Conservation (phyloP, 345 rosid genomes). For the Gossypium turneri region DNA sequence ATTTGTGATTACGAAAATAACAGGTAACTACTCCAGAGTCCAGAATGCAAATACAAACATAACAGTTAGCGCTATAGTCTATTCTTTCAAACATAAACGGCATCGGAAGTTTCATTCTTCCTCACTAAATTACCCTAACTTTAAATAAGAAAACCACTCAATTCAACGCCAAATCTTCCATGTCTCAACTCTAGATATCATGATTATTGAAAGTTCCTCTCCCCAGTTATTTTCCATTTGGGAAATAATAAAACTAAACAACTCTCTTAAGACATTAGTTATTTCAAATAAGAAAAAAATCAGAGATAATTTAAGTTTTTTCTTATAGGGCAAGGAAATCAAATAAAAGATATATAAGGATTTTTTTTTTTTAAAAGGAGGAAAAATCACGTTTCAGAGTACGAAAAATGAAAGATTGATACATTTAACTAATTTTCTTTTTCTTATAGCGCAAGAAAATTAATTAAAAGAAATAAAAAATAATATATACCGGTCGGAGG, state of each 20-base stretch:
- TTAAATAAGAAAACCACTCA: neutral
- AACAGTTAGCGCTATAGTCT: neutral
- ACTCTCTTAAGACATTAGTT: neutral
- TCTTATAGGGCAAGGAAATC: too few species aligned
- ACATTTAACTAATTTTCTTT: neutral
- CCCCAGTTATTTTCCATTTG: neutral
- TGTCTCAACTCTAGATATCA: neutral
- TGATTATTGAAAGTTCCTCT: neutral
- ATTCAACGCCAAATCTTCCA: neutral
- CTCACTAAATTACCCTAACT: neutral
- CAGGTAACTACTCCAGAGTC: neutral
- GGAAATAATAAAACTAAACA: neutral
- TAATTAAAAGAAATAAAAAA: neutral
- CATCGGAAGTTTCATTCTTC: neutral
- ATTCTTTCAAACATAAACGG: neutral
- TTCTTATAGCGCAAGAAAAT: neutral
- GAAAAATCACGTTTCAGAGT: neutral
- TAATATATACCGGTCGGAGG: slow-evolving; percentile 50
- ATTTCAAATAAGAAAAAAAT: neutral
- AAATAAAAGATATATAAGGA: too few species aligned
- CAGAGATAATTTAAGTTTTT: too few species aligned
- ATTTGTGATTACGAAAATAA: neutral
- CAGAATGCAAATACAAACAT: neutral
- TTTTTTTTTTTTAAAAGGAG: too few species aligned
- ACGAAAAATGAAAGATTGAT: neutral